Base-by-base conservation (phyloP, 768 basidiomycete species). In the Auricularia sp. region DNA sequence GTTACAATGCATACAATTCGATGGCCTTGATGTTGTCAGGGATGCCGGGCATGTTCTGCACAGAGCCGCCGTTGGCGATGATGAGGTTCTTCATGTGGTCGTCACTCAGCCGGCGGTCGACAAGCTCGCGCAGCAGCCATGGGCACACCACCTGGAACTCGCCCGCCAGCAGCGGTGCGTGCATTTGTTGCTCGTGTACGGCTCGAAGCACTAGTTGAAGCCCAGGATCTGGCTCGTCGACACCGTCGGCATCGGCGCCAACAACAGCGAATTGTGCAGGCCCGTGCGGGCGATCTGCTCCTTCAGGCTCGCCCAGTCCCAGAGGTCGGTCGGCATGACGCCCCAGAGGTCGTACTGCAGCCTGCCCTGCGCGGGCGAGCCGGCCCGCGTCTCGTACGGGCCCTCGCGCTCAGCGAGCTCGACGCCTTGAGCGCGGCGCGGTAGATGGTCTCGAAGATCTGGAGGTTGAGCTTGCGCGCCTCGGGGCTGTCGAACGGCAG, bases 91-190 rank as follows among this genome's bases (percentile, higher is more conserved):
- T 97, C 96, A 98, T 98, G 74, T 92, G 85, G 73, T 99, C 96
- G 71, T 98, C 85, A 97, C 97, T 98, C 7, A 98, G 85, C 42
- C 88, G 88, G 65, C 88, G 90, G 69, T 96, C 92, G 70, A 98
- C 96, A 65, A 99, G 89, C 70, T 99, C 97, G 65, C 93, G 87
- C 18, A 99, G 85, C 62, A 99, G 84, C 97, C 97, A 98, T 0
- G 97, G 97, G 79, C 94, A 97, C 66, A 98, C 97, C 65, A 99
- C 85, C 75, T 98, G 96, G 90, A 99, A 99, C 80, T 99, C 97
- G 62, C 97, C 97, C 35, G 96, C 94, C 18, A 99, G 86, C 16
- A 98, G 72, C 96, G 94, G 64, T 96, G 94, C 62, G 95, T 96
- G 76, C 98, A 98, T 73, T 98, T 96, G 80, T 98, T 98, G 73